Evolutionary conservation across 2,329 filamentous ascomycete genomes (phyloP), one percentile per base, ranked within the genome.

Genomic region (Bimuria novae-zelandiae): DNA sequence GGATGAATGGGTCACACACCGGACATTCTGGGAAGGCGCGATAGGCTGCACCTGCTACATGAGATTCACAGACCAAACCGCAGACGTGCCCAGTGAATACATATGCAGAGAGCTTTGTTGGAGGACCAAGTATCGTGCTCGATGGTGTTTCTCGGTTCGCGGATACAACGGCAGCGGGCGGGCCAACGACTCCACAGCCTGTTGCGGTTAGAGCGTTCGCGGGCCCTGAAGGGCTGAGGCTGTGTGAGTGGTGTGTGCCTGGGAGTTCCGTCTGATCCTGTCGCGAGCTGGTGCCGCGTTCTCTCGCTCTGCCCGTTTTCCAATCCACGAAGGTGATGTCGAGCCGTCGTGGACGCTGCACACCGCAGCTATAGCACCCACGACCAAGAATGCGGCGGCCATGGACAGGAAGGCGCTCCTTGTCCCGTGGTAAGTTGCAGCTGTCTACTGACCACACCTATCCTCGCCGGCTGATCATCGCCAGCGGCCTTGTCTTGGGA

Each of bases 371-470:
- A 36, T 68, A 63, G 55, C 40, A 41, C 47, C 57, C 47, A 41
- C 42, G 35, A 33, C 57, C 51, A 62, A 65, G 62, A 64, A 70
- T 70, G 68, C 62, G 54, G 62, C 60, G 52, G 64, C 56, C 64
- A 71, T 71, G 69, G 66, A 69, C 63, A 67, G 62, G 59, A 70
- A 67, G 65, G 66, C 64, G 60, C 65, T 70, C 60, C 52, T 72
- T 59, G 68, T 69, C 57, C 69, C 67, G 45, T 69, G 67, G 68
- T 70, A 62, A 55, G 59, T 51, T 48, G 22, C 46, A 22, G 16
- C 43, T 32, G 41, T 23, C 48, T 42, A 14, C 41, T 50, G 39
- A 48, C 43, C 27, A 40, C 44, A 23, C 29, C 35, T 22, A 47
- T 42, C 30, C 51, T 36, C 33, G 49, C 44, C 32, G 41, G 39